Conservation (phyloP, 257 asterid genomes). For the Nicotiana knightiana region DNA sequence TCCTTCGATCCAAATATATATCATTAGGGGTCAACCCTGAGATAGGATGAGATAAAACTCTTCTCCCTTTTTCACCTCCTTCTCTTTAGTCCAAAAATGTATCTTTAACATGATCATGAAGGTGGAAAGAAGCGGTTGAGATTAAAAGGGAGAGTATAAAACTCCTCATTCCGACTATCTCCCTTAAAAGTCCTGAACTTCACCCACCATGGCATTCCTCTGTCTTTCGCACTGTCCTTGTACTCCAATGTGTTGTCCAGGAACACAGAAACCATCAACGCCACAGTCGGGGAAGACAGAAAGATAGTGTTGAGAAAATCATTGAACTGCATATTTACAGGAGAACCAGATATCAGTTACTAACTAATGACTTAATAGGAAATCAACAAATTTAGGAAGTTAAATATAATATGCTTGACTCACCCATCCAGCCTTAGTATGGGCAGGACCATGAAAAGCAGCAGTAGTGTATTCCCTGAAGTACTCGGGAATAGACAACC, state of each 20-base stretch:
- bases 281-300: slow-evolving; percentile 81
- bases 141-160: slow-evolving; percentile 93
- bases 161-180: slow-evolving; percentile 92
- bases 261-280: slow-evolving; percentile 64
- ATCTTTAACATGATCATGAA: slow-evolving; percentile 29
- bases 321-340: slow-evolving; percentile 59
- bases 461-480: slow-evolving; percentile 74
- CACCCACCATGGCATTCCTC: slow-evolving; percentile 99
- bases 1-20: background rate
- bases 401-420: slow-evolving; percentile 13
- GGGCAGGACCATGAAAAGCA: slow-evolving; percentile 86
- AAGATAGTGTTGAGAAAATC: slow-evolving; percentile 87
- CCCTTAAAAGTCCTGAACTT: slow-evolving; percentile 87
- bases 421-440: slow-evolving; percentile 93
- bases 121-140: slow-evolving; percentile 97
- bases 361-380: background rate
- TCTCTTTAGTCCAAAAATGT: background rate
- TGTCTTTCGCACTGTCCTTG: slow-evolving; percentile 84
- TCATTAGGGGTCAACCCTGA: slow-evolving; percentile 1
- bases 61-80: background rate
- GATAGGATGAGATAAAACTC: slow-evolving; percentile 1
- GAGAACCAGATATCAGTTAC: background rate
- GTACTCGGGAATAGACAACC: slow-evolving; percentile 90
- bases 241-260: slow-evolving; percentile 91
- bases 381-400: background rate